Evolutionary conservation across 1,284 basidiomycete genomes (phyloP), one percentile per base, ranked within the genome.

Genomic region (Marasmius sp.): DNA sequence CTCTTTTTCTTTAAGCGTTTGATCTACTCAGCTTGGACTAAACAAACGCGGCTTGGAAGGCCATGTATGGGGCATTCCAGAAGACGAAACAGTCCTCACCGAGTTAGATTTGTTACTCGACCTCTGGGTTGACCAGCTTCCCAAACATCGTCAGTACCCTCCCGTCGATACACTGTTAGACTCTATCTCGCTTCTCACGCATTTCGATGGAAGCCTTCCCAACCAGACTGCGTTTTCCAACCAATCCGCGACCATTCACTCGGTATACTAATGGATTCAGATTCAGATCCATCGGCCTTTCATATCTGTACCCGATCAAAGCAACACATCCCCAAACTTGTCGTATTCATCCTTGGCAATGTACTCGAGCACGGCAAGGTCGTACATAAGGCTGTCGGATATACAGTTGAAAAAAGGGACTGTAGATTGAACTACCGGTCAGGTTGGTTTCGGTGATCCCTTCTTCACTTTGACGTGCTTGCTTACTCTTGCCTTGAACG

Each of bases 181-280:
- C 43, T 36, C 5, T 18, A n/a, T 8, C 22, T 34, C 22, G n/a
- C 49, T 6, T 18, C 22, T n/a, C 37, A 20, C 22, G 37, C 49
- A 18, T 6, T 57, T 14, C 34, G 27, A 37, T 36, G 52, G 16
- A 53, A 55, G 34, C 59, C 57, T 37, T 36, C 57, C 36, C 34
- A 52, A 22, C 37, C 33, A 1, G 33, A 61, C 41, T 22, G 12
- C 47, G 7, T 61, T 61, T 48, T 58, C 58, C 20, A 38, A 43
- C 20, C 61, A 61, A 54, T 51, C 61, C 36, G 61, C 58, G 2
- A 55, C 53, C 9, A 49, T 61, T 6, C 61, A 61, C 20, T 41
- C 48, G 34, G 54, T 45, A 11, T 61, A 58, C 47, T 61, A 61
- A 33, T 61, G 50, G 41, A 57, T 54, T 14, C 61, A 61, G 22